These are phyloP conservation scores for Nelumbo lutea DNA, from an alignment of 164 flowering plant genomes.

Conservation along the genomic window DNA sequence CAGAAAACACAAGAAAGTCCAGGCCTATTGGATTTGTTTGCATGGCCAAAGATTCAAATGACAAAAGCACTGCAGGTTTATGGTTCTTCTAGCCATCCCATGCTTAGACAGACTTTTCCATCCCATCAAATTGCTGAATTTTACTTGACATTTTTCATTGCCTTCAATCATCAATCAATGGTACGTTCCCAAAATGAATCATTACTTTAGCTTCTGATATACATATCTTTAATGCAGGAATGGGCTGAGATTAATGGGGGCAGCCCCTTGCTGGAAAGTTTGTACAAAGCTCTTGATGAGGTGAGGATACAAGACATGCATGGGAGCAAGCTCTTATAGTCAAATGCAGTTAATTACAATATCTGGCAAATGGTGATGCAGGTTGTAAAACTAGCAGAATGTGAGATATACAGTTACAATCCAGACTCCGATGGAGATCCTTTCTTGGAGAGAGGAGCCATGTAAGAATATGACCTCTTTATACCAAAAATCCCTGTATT, in stretches of 20 bases:
- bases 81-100: no score
- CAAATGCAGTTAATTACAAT: slow-evolving; percentile 8
- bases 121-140: not conserved
- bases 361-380: slow-evolving; percentile 28
- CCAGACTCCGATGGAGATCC: slow-evolving; percentile 87
- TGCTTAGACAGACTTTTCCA: not conserved
- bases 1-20: not conserved
- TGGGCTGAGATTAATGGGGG: slow-evolving; percentile 64
- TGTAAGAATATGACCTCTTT: slow-evolving; percentile 38
- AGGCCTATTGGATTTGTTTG: not conserved
- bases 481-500: not conserved
- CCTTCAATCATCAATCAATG: no score
- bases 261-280: slow-evolving; percentile 50
- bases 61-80: not conserved
- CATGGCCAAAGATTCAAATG: not conserved
- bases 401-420: slow-evolving; percentile 82
- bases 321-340: not conserved
- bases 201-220: not conserved
- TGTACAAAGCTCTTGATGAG: slow-evolving; percentile 84
- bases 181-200: not conserved
- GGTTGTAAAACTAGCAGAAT: slow-evolving; percentile 81
- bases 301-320: slow-evolving; percentile 26
- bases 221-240: slow-evolving; percentile 37
- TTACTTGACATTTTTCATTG: not conserved
- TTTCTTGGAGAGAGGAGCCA: slow-evolving; percentile 72